These are phyloP conservation scores for Backusella macrospora DNA, from an alignment of 192 early-diverging fungal species.

Conservation along the genomic window DNA sequence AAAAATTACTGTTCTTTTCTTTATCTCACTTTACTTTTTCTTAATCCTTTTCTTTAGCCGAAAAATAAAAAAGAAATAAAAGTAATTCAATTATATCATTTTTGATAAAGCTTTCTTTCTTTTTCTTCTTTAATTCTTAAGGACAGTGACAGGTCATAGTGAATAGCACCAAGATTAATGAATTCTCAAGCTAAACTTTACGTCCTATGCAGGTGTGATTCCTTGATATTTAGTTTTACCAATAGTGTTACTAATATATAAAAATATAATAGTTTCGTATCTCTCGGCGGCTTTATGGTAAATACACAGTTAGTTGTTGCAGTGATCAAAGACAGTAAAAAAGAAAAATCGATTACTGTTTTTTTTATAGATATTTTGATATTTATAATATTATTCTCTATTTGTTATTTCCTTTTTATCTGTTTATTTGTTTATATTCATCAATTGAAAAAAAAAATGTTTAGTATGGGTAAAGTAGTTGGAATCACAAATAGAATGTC, in stretches of 20 bases:
- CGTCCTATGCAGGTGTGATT: constrained; percentile 19
- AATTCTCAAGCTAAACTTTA: constrained; percentile 22
- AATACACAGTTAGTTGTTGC: neutral
- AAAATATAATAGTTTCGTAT: constrained; percentile 22
- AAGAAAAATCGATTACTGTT: neutral
- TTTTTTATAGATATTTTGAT: too few species aligned
- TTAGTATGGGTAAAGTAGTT: constrained; percentile 27
- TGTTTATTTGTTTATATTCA: neutral
- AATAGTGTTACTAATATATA: neutral
- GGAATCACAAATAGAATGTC: neutral
- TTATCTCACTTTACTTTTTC: neutral
- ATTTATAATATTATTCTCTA: neutral
- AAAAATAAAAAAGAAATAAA: neutral
- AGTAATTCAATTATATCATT: neutral
- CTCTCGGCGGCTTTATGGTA: constrained; percentile 38
- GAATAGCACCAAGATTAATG: neutral
- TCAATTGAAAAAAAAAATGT: neutral
- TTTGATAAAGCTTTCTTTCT: neutral
- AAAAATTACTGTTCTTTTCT: neutral
- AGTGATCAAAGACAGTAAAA: neutral
- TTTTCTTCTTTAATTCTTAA: neutral
- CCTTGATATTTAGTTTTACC: neutral
- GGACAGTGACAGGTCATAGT: neutral
- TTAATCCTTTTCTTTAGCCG: neutral
- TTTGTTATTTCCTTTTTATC: neutral